phyloP scores from a whole-genome alignment of 176 grass and related monocot genomes.

The Musa acuminata region DNA sequence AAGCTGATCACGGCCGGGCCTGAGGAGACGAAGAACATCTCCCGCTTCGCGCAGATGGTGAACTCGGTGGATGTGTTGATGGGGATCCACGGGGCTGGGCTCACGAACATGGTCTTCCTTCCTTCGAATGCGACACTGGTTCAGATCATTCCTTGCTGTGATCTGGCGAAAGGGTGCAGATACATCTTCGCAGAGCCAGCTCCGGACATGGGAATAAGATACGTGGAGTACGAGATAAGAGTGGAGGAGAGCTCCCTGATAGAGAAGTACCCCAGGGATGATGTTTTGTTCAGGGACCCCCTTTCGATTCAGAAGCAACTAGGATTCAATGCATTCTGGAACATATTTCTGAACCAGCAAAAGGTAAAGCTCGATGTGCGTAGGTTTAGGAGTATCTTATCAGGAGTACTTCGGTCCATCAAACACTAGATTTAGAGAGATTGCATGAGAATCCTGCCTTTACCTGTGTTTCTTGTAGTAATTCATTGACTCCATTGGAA shows the following conservation, averaged over 20 bases:
- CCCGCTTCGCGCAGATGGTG: conserved; percentile 39
- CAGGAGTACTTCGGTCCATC: background rate
- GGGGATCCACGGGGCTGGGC: conserved; percentile 76
- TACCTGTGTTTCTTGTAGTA: too few species aligned
- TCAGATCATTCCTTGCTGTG: conserved; percentile 76
- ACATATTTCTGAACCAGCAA: conserved; percentile 64
- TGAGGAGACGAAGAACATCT: conserved; percentile 43
- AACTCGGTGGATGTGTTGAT: conserved; percentile 60
- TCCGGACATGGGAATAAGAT: conserved; percentile 48
- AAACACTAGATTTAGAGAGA: background rate
- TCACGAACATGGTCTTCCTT: conserved; percentile 91
- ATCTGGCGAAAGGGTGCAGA: conserved; percentile 35
- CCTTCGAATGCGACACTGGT: conserved; percentile 51
- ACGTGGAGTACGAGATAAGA: conserved; percentile 71
- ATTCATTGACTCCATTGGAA: too few species aligned
- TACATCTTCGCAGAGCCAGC: conserved; percentile 52
- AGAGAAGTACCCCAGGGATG: conserved; percentile 56
- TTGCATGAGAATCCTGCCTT: too few species aligned
- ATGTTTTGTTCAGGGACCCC: conserved; percentile 70
- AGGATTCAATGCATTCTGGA: conserved; percentile 43
- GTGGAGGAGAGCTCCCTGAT: conserved; percentile 71
- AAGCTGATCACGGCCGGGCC: conserved; percentile 47
- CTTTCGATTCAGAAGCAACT: conserved; percentile 41
- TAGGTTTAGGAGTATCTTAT: conserved; percentile 32
- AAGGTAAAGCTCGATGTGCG: conserved; percentile 63